Base-by-base conservation (phyloP, 352 stramenopile genomes). In the Globisporangium uncinulatum region DNA sequence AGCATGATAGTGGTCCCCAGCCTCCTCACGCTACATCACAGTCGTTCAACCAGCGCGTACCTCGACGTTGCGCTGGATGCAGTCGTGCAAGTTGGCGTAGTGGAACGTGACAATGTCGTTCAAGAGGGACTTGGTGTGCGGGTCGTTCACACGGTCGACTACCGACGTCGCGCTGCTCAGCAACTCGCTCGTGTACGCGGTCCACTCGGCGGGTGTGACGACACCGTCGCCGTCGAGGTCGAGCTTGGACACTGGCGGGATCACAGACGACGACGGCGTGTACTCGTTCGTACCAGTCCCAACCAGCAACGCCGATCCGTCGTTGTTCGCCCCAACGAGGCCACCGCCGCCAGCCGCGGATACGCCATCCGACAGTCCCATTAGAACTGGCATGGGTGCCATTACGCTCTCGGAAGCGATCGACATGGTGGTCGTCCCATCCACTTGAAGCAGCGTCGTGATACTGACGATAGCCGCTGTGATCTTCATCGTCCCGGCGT, bases 1-100 rank as follows among this genome's bases (percentile, higher is more conserved):
- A 29, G 24, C 24, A 29, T 29, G 24, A 4, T 29, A 29, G 24
- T 29, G 24, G 4, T 4, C 24, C 24, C 1, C 24, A 29, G 24
- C 24, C 24, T 29, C 24, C 24, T 29, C 24, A 29, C 24, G 24
- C 24, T 29, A 29, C 24, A 29, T 4, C 24, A 29, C 24, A 29
- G 24, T 29, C 24, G 24, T 29, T 29, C 24, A 37, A 1, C 11
- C 10, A 6, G 6, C 11, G 24, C 21, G 14, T 36, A 60, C 54
- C 34, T 44, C 7, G 11, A 70, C 50, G 20, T 62, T 47, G n/a
- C 58, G 45, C 10, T 48, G 36, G 13, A 77, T 72, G 50, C 69
- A 73, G 39, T 42, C 29, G n/a, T 59, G 32, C 1, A 74, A 42
- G 42, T 72, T 74, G 32, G 62, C 51, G 52, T 77, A 74, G 57